phyloP scores from a whole-genome alignment of 495 filamentous ascomycete genomes.

The Trichocladium uniseriatum region DNA sequence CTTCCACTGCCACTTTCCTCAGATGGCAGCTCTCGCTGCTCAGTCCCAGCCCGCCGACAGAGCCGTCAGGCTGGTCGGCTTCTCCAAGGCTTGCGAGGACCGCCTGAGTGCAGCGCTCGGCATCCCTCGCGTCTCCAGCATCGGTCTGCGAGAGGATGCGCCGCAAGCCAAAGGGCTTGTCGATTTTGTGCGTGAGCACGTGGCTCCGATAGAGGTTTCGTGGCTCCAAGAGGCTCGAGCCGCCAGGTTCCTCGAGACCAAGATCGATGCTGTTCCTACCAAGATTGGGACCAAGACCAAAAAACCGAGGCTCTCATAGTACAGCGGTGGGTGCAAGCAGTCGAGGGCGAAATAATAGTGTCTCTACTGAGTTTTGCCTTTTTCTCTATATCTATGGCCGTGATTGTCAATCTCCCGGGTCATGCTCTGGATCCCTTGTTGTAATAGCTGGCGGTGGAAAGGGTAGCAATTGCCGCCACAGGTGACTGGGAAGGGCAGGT shows the following conservation, averaged over 20 bases:
- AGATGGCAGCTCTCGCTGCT: conserved; percentile 45
- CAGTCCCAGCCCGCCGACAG: conserved; percentile 27
- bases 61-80: conserved; percentile 44
- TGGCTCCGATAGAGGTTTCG: conserved; percentile 27
- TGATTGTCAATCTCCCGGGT: too few relatives aligned
- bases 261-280: conserved; percentile 30
- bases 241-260: conserved; percentile 20
- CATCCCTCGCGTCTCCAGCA: conserved; percentile 48
- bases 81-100: conserved; percentile 44
- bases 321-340: too few relatives aligned
- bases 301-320: conserved; percentile 10
- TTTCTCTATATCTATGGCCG: too few relatives aligned
- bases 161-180: conserved; percentile 42
- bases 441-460: too few relatives aligned
- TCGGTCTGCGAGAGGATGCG: conserved; percentile 44
- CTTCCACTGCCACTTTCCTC: conserved; percentile 51
- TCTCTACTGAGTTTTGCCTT: too few relatives aligned
- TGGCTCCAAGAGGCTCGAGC: conserved; percentile 23
- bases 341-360: neutral
- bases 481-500: too few relatives aligned
- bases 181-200: conserved; percentile 40
- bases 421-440: too few relatives aligned
- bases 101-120: conserved; percentile 42
- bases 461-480: too few relatives aligned
- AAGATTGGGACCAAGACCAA: conserved; percentile 31